phyloP scores from a whole-genome alignment of 139 green algal genomes.

The Coelastrella sp. region DNA sequence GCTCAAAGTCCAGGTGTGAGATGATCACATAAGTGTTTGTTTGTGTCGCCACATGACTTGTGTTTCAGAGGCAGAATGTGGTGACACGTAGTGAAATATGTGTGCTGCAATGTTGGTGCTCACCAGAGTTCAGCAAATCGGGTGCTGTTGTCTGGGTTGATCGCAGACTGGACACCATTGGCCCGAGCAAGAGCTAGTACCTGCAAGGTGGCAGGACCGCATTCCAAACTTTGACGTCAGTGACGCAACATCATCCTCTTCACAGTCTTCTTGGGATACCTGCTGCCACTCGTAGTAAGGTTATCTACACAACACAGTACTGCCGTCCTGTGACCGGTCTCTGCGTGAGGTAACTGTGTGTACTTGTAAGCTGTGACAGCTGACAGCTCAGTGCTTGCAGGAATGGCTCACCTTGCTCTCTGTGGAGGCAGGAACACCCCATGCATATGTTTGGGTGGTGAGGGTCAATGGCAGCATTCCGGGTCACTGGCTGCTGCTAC shows the following conservation, averaged over 20 bases:
- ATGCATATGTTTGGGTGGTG: background rate
- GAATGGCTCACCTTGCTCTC: conserved; percentile 1
- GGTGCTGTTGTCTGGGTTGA: background rate
- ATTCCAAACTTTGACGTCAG: background rate
- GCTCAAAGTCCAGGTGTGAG: no score
- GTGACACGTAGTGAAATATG: no score
- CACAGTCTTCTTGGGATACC: background rate
- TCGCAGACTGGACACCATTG: background rate
- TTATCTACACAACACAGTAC: no score
- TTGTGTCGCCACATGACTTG: background rate
- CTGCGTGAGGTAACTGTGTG: no score
- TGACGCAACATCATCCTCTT: background rate
- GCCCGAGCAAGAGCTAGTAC: conserved; percentile 17
- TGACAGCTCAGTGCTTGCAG: no score
- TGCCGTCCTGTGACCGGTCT: no score
- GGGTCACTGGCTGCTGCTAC: background rate
- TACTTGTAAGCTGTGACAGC: no score
- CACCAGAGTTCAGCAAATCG: conserved; percentile 30
- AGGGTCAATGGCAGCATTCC: conserved; percentile 2
- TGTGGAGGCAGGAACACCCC: background rate
- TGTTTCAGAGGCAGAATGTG: background rate
- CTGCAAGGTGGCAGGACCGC: background rate
- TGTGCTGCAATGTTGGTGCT: background rate
- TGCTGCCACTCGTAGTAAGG: background rate
- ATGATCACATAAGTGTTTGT: no score